These are phyloP conservation scores for Colletotrichum sp. DNA, from an alignment of 2,329 filamentous ascomycete species.

Conservation along the genomic window DNA sequence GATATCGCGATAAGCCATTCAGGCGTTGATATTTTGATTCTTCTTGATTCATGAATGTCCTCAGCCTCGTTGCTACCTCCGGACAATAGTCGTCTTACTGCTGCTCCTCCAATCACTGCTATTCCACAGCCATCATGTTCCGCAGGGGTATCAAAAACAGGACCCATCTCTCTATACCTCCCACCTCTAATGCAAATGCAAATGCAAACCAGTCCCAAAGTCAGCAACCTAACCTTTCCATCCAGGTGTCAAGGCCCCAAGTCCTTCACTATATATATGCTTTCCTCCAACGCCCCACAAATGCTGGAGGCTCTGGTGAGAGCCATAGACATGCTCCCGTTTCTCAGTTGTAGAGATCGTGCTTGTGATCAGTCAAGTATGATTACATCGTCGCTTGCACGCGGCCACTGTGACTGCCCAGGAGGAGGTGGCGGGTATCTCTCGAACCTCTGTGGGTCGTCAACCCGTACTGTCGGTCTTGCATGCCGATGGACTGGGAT, in stretches of 20 bases:
- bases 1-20: neutral
- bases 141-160: neutral
- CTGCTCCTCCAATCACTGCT: neutral
- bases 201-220: neutral
- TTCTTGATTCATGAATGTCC: neutral
- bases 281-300: neutral
- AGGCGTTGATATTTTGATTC: neutral
- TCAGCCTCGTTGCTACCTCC: neutral
- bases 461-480: neutral
- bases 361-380: conserved; percentile 31
- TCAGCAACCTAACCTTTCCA: neutral
- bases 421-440: conserved; percentile 21
- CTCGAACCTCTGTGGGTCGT: neutral
- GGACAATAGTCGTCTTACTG: neutral
- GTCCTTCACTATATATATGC: neutral
- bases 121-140: neutral
- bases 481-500: conserved; percentile 5
- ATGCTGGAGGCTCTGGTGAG: neutral
- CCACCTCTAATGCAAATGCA: neutral
- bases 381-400: conserved; percentile 32
- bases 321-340: neutral
- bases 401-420: conserved; percentile 24
- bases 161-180: neutral
- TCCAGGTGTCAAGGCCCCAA: neutral
- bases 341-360: neutral